Evolutionary conservation across 31 red algal genomes (phyloP).

Genomic region (Odonthalia washingtoniensis): DNA sequence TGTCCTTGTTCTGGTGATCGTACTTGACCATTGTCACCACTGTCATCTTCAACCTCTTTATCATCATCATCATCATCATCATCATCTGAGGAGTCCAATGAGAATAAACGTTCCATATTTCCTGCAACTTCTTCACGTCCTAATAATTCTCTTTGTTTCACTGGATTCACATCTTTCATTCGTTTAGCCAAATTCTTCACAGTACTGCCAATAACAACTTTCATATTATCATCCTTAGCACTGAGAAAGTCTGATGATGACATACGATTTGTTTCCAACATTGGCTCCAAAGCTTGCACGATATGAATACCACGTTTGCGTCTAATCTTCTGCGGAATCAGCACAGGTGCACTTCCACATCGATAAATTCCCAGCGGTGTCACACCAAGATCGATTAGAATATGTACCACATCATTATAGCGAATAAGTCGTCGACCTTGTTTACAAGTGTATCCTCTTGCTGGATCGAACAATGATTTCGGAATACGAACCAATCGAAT

Average conservation of each 20-base stretch:
- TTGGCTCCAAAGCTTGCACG: constrained; percentile 24
- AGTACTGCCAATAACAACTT: not conserved
- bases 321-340: constrained; percentile 50
- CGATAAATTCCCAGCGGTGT: constrained; percentile 86
- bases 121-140: constrained; percentile 25
- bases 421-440: constrained; percentile 13
- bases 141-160: constrained; percentile 1
- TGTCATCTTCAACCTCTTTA: not conserved
- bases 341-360: constrained; percentile 74
- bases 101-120: not conserved
- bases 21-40: not conserved
- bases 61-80: not conserved
- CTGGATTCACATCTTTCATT: not conserved
- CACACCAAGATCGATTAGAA: constrained; percentile 57
- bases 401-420: constrained; percentile 59
- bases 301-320: constrained; percentile 49
- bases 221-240: not conserved
- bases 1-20: not conserved
- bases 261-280: not conserved
- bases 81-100: constrained; percentile 1
- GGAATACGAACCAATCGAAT: constrained; percentile 72
- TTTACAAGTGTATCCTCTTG: not conserved
- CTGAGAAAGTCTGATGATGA: not conserved
- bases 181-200: constrained; percentile 11
- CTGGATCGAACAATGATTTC: constrained; percentile 52